Base-by-base conservation (phyloP, 768 basidiomycete genomes). In the Rickenella mellea region DNA sequence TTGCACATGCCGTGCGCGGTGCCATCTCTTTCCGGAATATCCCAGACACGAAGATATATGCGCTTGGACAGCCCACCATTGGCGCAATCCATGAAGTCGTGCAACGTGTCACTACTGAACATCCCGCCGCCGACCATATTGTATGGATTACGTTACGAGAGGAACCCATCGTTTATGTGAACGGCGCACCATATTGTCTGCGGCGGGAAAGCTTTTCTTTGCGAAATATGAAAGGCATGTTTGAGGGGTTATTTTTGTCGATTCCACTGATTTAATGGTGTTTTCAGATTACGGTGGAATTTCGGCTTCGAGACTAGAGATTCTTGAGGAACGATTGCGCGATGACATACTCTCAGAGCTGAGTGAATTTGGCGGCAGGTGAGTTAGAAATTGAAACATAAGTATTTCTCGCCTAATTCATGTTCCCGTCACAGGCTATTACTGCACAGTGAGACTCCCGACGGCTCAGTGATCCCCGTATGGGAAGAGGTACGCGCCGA, bases 111-210 rank as follows among this genome's bases (percentile, higher is more conserved):
- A 78, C 74, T 44, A 58, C 63, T 20, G 66, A 71, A 0, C 74
- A 86, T 53, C 80, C 84, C 1, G 59, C 63, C 19, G 69, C 80
- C 1, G 68, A 70, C 10, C 71, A 73, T 33, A 71, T 94, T 11
- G 69, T 88, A 15, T 98, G 94, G 96, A 76, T 98, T 40, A 90
- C 89, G 12, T 64, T 99, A n/a, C 69, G 94, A 17, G 93, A 96
- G 54, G 87, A 91, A 53, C 91, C 91, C 1, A 74, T 93, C 30
- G 82, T 90, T 0, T 92, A 93, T 59, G 76, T 98, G 52, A 94
- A 97, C 53, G 93, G 93, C 24, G 75, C 80, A 14, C 89, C 92
- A 0, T 97, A 91, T 60, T 97, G 93, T 50, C 61, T 88, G 57
- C 72, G 94, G 46, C 68, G 90, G 44, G 89, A 94, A 54, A 74